Evolutionary conservation across 2,329 filamentous ascomycete species (phyloP).

Genomic region (Juglanconis sp.): DNA sequence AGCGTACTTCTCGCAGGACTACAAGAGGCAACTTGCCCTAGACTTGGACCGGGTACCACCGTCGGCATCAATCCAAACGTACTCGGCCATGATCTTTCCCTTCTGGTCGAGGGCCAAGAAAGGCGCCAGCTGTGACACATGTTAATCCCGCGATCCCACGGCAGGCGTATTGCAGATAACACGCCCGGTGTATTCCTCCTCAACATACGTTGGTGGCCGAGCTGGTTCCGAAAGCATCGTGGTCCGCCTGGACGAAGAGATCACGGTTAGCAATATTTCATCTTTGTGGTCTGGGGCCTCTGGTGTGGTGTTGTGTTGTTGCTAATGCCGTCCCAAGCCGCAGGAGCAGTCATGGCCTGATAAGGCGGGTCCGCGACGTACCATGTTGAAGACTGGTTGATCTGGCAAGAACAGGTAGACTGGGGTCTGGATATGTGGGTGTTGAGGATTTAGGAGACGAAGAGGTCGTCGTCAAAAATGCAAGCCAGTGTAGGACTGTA

Average conservation of each 20-base stretch:
- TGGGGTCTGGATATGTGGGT: not conserved
- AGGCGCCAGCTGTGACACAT: constrained; percentile 70
- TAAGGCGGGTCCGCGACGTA: not conserved
- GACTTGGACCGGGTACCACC: constrained; percentile 91
- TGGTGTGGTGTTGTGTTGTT: not conserved
- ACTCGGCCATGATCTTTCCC: constrained; percentile 87
- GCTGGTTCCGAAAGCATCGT: constrained; percentile 6
- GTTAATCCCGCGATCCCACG: constrained; percentile 10
- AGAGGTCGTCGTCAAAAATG: not conserved
- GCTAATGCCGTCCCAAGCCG: not conserved
- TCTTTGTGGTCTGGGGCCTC: not conserved
- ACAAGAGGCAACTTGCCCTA: constrained; percentile 65
- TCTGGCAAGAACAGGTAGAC: not conserved
- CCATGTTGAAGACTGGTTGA: not conserved
- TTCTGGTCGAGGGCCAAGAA: constrained; percentile 89
- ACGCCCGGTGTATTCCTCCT: not conserved
- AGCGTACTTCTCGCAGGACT: not conserved
- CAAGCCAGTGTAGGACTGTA: not conserved
- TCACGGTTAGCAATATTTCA: not conserved
- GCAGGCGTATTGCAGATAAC: not conserved
- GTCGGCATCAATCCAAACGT: constrained; percentile 88
- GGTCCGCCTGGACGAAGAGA: not conserved
- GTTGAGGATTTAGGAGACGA: not conserved
- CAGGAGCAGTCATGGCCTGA: not conserved
- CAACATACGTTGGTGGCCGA: constrained; percentile 1